Percentiles rank a stretch among this genome's conserved stretches.
phyloP scores from a whole-genome alignment of 2,329 filamentous ascomycete species.

The Aspergillus ibericus region DNA sequence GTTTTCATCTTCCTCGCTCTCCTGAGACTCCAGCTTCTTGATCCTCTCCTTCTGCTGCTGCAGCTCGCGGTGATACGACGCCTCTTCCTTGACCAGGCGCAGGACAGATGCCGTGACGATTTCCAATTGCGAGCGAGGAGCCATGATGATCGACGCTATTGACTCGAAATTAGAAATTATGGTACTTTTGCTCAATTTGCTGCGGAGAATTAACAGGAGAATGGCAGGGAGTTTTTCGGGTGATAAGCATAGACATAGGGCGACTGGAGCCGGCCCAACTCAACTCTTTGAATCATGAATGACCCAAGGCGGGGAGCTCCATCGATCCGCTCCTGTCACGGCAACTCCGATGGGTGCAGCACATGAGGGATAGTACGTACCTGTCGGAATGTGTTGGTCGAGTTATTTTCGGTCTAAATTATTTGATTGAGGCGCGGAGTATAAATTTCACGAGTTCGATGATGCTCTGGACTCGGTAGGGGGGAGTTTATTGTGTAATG shows the following conservation, averaged over 20 bases:
- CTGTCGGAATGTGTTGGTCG: not conserved
- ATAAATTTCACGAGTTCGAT: not conserved
- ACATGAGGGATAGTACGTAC: not conserved
- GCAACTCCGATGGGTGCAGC: not conserved
- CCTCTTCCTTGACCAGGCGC: slow-evolving; percentile 88
- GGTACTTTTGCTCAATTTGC: not conserved
- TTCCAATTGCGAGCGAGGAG: slow-evolving; percentile 76
- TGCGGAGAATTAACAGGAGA: not conserved
- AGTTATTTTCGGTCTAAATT: not conserved
- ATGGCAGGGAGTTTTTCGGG: not conserved
- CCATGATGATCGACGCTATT: slow-evolving; percentile 55
- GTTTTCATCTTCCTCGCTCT: slow-evolving; percentile 74
- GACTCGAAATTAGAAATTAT: slow-evolving; percentile 1
- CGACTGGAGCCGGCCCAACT: not conserved
- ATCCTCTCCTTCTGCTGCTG: slow-evolving; percentile 71
- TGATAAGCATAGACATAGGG: not conserved
- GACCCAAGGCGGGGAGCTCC: not conserved
- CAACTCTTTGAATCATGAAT: not conserved
- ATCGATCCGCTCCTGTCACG: not conserved
- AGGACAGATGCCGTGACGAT: slow-evolving; percentile 78
- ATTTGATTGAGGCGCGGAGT: not conserved
- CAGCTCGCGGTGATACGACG: slow-evolving; percentile 85
- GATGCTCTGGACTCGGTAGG: not conserved
- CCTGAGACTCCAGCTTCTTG: slow-evolving; percentile 64
- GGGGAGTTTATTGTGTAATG: not conserved